Evolutionary conservation across 2,329 filamentous ascomycete species (phyloP), one percentile per base, ranked within the genome.

Genomic region (Coccinonectria pachysandricola): DNA sequence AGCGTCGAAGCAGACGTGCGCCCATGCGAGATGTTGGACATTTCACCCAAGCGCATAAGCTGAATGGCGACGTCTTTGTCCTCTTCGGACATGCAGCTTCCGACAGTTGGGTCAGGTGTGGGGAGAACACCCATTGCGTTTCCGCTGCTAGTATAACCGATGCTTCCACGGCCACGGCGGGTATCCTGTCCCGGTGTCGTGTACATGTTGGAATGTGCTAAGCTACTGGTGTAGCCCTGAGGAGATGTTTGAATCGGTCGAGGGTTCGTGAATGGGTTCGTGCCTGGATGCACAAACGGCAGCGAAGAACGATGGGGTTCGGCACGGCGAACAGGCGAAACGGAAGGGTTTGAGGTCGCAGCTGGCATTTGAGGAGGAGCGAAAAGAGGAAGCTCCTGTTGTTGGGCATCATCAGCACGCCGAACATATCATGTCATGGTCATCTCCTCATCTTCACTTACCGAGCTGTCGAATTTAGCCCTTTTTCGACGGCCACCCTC

Each of bases 61-160:
- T 96, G 91, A 50, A 95, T 79, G 31, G 91, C 91, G 36, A 96
- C 91, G 57, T 98, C 91, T 50, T 79, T 79, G 43, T 79, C 74
- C 56, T 98, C 91, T 52, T 98, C 91, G 9, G 88, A 96, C 55
- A 98, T 88, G 54, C 85, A 92, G 58, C 88, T 96, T 28, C 84
- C 84, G 43, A 96, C 82, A 8, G 91, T 98, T n/a, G 88, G 88
- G 46, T 96, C 91, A 14, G 91, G 91, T 3, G 91, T 98, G 12
- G 87, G 87, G 37, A 95, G 64, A 42, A 92, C 72, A 28, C 77
- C 52, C 50, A 57, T 49, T 23, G 43, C 50, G 19, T 35, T 45
- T 37, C 61, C 56, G 39, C 52, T 53, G 39, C 59, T 56, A 18
- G 67, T 60, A 38, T 71, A 71, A 32, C 64, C 66, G 34, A 71